Evolutionary conservation across 2,329 filamentous ascomycete species (phyloP), one percentile per base, ranked within the genome.

Genomic region (Aspergillus vadensis): DNA sequence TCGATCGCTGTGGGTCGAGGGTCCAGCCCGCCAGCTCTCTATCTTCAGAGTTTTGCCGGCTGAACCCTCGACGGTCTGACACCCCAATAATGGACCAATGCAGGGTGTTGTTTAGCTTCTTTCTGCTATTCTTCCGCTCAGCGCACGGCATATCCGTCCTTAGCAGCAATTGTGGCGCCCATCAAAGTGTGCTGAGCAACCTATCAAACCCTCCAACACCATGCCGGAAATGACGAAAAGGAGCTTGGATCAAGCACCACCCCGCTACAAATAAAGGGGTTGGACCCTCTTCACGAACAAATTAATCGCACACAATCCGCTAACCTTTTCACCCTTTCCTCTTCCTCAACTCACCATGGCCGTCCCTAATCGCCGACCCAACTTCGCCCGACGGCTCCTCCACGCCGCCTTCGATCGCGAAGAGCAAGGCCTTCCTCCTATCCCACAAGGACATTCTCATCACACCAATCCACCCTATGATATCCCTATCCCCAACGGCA

Each of bases 371-470:
- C 41, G 54, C 27, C 43, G 47, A 12, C 47, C 23, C 3, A 27
- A 58, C 39, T 57, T 70, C 17, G 39, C 67, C 2, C 60, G 65
- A 17, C 70, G 70, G 47, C 57, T 70, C 15, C 50, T 73, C 12
- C 53, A 67, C 17, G 66, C 68, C 15, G 67, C 62, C 14, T 60
- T 72, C 6, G 67, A 71, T 61, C 67, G 68, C 32, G 66, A 73
- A 44, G 69, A 73, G 36, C 64, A 64, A 30, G 64, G 65, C n/a
- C 69, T 67, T 41, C 67, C 67, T 43, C 67, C 65, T 0, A 62
- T 49, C 9, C 47, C 47, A 5, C 47, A 32, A 15, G 47, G 23
- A 15, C 25, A 49, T 8, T 17, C 47, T n/a, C 47, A 49, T 25
- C 47, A 49, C 2, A 15, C 47, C 25, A 49, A 49, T n/a, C 47